A percentile compares a stretch with the other conserved stretches of the same genome.
These are phyloP conservation scores for Magnusiomyces ingens DNA, from an alignment of 1,139 yeast genomes.

Conservation along the genomic window DNA sequence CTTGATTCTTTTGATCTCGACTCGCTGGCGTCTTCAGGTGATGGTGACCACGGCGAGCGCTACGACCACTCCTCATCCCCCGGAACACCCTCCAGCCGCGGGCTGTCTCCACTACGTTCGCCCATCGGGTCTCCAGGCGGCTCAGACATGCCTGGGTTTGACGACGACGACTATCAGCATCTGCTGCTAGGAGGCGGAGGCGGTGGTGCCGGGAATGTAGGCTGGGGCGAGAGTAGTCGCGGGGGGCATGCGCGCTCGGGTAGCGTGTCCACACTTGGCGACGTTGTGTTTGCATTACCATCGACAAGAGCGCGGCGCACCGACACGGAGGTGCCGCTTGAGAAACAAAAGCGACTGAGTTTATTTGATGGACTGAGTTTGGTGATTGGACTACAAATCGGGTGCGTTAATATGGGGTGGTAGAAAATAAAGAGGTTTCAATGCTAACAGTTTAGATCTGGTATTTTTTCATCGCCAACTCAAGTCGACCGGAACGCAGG, in stretches of 20 bases:
- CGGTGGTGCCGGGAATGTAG: not conserved
- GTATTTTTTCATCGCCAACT: conserved; percentile 40
- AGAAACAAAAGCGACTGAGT: conserved; percentile 32
- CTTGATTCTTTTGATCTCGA: conserved; percentile 33
- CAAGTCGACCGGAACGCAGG: conserved; percentile 35
- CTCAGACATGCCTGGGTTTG: conserved; percentile 9
- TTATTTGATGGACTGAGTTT: conserved; percentile 36
- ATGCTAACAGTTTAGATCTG: conserved; percentile 24
- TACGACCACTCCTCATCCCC: no score
- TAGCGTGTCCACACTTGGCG: conserved; percentile 27
- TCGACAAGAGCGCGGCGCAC: conserved; percentile 23
- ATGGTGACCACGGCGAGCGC: conserved; percentile 10
- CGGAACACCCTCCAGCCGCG: conserved; percentile 22
- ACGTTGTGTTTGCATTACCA: conserved; percentile 27
- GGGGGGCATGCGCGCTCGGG: conserved; percentile 15
- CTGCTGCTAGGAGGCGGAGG: not conserved
- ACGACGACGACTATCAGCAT: conserved; percentile 13
- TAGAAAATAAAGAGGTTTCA: not conserved
- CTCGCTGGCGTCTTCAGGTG: conserved; percentile 33
- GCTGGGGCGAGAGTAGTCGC: not conserved
- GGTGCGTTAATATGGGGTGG: conserved; percentile 18
- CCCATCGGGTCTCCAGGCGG: conserved; percentile 12
- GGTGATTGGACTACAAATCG: conserved; percentile 39
- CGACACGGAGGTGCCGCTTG: conserved; percentile 26
- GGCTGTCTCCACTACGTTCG: conserved; percentile 22